These are phyloP conservation scores for Physcomitrium patens DNA, from an alignment of 225 moss, liverwort and hornwort genomes.

Conservation along the genomic window DNA sequence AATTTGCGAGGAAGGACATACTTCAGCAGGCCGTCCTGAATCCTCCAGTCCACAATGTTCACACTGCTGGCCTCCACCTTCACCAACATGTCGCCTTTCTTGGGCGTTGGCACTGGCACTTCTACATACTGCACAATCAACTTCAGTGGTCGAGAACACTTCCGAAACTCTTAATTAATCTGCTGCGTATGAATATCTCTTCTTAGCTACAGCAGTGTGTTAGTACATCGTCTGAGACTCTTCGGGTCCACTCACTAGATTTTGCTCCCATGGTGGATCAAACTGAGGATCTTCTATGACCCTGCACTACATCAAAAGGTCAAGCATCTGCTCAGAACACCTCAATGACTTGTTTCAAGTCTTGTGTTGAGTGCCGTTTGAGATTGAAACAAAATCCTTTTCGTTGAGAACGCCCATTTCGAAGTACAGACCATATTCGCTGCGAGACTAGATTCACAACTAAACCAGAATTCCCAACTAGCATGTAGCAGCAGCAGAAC, in stretches of 20 bases:
- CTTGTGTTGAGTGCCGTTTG: neutral
- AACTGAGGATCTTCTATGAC: no score
- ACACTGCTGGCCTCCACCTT: slow-evolving; percentile 74
- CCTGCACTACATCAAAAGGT: neutral
- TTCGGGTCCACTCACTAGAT: neutral
- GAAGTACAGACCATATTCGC: neutral
- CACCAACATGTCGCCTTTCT: slow-evolving; percentile 73
- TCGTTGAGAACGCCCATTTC: neutral
- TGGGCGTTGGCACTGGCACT: slow-evolving; percentile 62
- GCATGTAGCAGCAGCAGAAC: neutral
- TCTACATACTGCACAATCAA: slow-evolving; percentile 46
- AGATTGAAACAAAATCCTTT: neutral
- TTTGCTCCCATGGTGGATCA: neutral
- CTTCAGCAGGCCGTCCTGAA: slow-evolving; percentile 66
- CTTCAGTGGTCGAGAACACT: neutral
- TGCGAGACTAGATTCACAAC: neutral
- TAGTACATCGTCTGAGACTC: no score
- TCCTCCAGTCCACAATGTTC: slow-evolving; percentile 76
- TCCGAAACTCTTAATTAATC: neutral
- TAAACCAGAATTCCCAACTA: no score
- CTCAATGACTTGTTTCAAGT: neutral
- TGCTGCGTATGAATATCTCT: neutral
- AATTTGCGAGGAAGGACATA: slow-evolving; percentile 63
- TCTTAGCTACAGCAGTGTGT: no score
- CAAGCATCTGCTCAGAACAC: neutral